phyloP scores from a whole-genome alignment of 805 yeast species.

The Metschnikowia orientalis region DNA sequence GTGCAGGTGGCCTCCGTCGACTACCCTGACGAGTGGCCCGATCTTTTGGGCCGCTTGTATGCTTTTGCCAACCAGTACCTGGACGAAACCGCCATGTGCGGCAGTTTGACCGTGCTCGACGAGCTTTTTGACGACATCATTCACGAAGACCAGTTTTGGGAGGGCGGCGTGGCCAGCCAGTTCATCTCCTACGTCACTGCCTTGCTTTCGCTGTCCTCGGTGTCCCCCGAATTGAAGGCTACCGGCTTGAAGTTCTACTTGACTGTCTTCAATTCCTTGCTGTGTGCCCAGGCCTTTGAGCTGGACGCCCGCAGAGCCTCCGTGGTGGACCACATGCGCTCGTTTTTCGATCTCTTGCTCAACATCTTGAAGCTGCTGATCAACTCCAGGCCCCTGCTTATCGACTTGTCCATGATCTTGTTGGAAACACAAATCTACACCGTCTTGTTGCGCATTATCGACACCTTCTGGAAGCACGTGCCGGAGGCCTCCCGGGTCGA shows the following conservation, averaged over 20 bases:
- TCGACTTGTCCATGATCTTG: slow-evolving; percentile 16
- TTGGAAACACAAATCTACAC: slow-evolving; percentile 28
- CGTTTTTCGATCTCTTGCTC: slow-evolving; percentile 8
- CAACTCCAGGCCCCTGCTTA: background rate
- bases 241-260: slow-evolving; percentile 50
- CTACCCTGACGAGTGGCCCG: slow-evolving; percentile 96
- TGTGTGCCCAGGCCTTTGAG: slow-evolving; percentile 45
- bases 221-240: slow-evolving; percentile 37
- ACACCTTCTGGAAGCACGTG: slow-evolving; percentile 26
- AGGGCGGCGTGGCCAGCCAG: slow-evolving; percentile 58
- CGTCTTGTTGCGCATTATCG: slow-evolving; percentile 23
- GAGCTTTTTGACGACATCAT: slow-evolving; percentile 85
- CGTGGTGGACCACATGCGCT: slow-evolving; percentile 26
- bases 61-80: slow-evolving; percentile 29
- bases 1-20: slow-evolving; percentile 85
- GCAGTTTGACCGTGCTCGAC: slow-evolving; percentile 56
- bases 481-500: slow-evolving; percentile 14
- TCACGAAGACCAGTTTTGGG: slow-evolving; percentile 82
- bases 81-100: slow-evolving; percentile 37
- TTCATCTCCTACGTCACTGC: slow-evolving; percentile 48
- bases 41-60: slow-evolving; percentile 49
- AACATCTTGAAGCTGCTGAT: slow-evolving; percentile 6
- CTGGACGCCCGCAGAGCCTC: slow-evolving; percentile 33
- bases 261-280: slow-evolving; percentile 49
- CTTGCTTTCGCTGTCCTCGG: slow-evolving; percentile 28